Conservation (phyloP, 2,329 filamentous ascomycete genomes). For the Aspergillus fumigatiaffinis region DNA sequence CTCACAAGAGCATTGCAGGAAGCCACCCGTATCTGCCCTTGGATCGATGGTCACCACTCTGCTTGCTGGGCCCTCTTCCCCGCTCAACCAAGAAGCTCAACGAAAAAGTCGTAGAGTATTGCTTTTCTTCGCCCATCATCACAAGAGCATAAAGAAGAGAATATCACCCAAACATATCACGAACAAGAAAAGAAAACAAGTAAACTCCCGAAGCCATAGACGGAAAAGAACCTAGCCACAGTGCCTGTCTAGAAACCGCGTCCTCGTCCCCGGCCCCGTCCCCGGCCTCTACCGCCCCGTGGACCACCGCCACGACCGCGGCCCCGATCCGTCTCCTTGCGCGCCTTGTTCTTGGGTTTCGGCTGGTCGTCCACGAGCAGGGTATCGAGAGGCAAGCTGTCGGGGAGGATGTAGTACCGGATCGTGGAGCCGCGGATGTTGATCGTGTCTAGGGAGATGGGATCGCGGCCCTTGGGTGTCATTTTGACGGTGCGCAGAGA, state of each 20-base stretch:
- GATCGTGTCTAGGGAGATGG: conserved; percentile 87
- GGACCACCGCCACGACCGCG: conserved; percentile 45
- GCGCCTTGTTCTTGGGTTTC: conserved; percentile 99
- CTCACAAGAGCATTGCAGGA: no score
- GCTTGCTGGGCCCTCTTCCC: background rate
- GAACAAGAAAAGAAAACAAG: conserved; percentile 9
- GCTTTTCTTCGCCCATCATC: background rate
- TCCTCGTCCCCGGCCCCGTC: conserved; percentile 54
- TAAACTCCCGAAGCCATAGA: conserved; percentile 18
- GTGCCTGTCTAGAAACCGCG: conserved; percentile 34
- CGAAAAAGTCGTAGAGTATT: background rate
- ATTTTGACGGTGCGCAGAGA: conserved; percentile 94
- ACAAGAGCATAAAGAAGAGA: conserved; percentile 18
- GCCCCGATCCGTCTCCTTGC: conserved; percentile 71
- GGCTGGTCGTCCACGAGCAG: conserved; percentile 93
- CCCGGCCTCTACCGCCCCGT: conserved; percentile 47
- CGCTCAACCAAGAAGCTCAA: background rate
- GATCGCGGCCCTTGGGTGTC: conserved; percentile 83
- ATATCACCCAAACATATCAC: conserved; percentile 19
- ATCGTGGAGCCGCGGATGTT: conserved; percentile 95
- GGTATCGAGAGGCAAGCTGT: conserved; percentile 91
- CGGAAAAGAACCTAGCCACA: conserved; percentile 16
- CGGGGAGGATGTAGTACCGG: conserved; percentile 92
- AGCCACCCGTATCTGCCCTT: no score
- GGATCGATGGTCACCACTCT: no score